Conservation (phyloP, 495 filamentous ascomycete genomes). For the Patellaria atrata region DNA sequence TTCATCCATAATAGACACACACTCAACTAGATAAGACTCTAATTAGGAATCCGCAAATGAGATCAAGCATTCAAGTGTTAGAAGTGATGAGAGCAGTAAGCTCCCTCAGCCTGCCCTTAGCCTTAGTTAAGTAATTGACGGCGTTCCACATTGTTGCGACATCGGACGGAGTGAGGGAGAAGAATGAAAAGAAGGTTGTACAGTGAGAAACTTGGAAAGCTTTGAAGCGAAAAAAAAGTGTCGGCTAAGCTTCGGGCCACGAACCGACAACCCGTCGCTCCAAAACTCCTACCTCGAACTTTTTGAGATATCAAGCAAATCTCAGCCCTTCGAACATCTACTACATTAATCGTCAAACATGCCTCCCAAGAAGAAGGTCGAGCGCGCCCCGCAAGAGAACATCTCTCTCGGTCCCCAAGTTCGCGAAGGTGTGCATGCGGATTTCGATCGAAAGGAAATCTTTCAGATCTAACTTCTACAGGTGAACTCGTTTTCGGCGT, state of each 20-base stretch:
- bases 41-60: too few species aligned
- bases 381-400: slow-evolving; percentile 75
- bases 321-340: slow-evolving; percentile 1
- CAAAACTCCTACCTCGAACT: neutral
- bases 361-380: slow-evolving; percentile 66
- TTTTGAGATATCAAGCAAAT: neutral
- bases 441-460: neutral
- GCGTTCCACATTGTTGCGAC: too few species aligned
- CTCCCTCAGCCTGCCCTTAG: too few species aligned
- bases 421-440: too few species aligned
- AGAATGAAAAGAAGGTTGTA: slow-evolving; percentile 1
- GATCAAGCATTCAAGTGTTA: too few species aligned
- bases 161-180: slow-evolving; percentile 2
- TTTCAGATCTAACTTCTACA: slow-evolving; percentile 20
- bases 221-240: neutral
- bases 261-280: too few species aligned
- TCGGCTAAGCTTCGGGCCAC: too few species aligned
- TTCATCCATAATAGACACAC: slow-evolving; percentile 19
- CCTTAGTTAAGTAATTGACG: slow-evolving; percentile 8
- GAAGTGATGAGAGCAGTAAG: too few species aligned
- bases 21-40: too few species aligned
- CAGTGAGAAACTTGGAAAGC: neutral
- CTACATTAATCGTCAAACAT: slow-evolving; percentile 8
- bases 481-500: slow-evolving; percentile 98
- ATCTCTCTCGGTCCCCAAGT: slow-evolving; percentile 94